These are phyloP conservation scores for Ophiostoma montium DNA, from an alignment of 2,329 filamentous ascomycete species.

Conservation along the genomic window DNA sequence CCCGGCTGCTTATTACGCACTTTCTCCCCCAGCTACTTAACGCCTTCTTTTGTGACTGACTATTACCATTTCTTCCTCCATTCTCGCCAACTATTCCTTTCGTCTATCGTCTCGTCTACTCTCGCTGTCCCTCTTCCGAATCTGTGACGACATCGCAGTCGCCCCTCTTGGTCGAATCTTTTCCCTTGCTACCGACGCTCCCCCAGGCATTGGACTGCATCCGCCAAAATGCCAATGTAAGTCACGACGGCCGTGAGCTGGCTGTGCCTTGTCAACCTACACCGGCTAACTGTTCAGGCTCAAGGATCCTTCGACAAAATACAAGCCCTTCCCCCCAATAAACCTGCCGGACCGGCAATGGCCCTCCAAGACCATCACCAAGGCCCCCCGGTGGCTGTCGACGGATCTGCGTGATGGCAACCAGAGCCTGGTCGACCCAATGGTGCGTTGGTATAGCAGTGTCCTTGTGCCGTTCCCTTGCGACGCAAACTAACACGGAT, in stretches of 20 bases:
- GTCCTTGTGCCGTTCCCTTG: not conserved
- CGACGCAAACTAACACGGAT: too few relatives aligned
- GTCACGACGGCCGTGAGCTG: not conserved
- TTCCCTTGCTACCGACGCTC: not conserved
- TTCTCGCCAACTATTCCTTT: too few relatives aligned
- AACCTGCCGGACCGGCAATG: slow-evolving; percentile 63
- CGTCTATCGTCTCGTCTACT: too few relatives aligned
- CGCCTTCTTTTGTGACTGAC: too few relatives aligned
- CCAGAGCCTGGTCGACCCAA: slow-evolving; percentile 83
- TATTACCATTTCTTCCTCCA: too few relatives aligned
- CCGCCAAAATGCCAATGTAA: slow-evolving; percentile 9
- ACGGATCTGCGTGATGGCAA: slow-evolving; percentile 87
- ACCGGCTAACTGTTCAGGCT: slow-evolving; percentile 35
- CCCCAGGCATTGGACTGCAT: not conserved
- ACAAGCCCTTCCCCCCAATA: slow-evolving; percentile 53
- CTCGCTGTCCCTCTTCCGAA: not conserved
- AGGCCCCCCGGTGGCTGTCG: slow-evolving; percentile 79
- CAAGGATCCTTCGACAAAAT: slow-evolving; percentile 63
- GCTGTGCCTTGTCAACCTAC: not conserved
- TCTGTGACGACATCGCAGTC: not conserved
- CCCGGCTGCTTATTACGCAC: not conserved
- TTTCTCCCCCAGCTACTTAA: too few relatives aligned
- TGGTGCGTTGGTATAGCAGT: slow-evolving; percentile 43
- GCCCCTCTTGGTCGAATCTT: not conserved
- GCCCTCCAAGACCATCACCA: slow-evolving; percentile 69